Conservation (phyloP, 177 flowering plant genomes). For the Vitis hybrid region DNA sequence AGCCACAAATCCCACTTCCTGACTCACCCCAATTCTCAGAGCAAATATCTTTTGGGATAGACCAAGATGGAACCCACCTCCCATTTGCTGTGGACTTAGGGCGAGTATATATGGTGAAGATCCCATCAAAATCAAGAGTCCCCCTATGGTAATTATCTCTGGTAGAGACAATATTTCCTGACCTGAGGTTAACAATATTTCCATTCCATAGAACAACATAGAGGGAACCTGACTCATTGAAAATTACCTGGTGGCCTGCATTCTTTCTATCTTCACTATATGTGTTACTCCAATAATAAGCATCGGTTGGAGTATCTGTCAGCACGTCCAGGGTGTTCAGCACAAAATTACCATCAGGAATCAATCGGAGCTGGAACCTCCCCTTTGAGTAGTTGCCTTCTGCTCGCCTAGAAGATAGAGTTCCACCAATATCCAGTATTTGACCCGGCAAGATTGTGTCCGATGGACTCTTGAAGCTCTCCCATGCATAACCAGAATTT, state of each 20-base stretch:
- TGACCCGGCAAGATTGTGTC: slow-evolving; percentile 17
- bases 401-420: slow-evolving; percentile 7
- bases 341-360: slow-evolving; percentile 16
- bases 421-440: not conserved
- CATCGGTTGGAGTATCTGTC: not conserved
- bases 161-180: not conserved
- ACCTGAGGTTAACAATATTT: not conserved
- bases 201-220: slow-evolving; percentile 20
- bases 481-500: slow-evolving; percentile 3
- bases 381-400: slow-evolving; percentile 23
- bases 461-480: slow-evolving; percentile 8
- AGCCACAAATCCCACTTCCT: not conserved
- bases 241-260: slow-evolving; percentile 23
- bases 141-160: slow-evolving; percentile 30
- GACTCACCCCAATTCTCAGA: not conserved
- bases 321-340: slow-evolving; percentile 15
- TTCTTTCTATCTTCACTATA: not conserved
- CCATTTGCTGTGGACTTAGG: slow-evolving; percentile 7
- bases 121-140: slow-evolving; percentile 40
- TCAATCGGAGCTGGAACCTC: slow-evolving; percentile 16
- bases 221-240: slow-evolving; percentile 26
- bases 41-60: slow-evolving; percentile 35
- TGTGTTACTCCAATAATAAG: slow-evolving; percentile 6
- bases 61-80: not conserved
- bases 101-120: slow-evolving; percentile 22